Base-by-base conservation (phyloP, 169 alveolate genomes). In the Amoebophrya sp. region DNA sequence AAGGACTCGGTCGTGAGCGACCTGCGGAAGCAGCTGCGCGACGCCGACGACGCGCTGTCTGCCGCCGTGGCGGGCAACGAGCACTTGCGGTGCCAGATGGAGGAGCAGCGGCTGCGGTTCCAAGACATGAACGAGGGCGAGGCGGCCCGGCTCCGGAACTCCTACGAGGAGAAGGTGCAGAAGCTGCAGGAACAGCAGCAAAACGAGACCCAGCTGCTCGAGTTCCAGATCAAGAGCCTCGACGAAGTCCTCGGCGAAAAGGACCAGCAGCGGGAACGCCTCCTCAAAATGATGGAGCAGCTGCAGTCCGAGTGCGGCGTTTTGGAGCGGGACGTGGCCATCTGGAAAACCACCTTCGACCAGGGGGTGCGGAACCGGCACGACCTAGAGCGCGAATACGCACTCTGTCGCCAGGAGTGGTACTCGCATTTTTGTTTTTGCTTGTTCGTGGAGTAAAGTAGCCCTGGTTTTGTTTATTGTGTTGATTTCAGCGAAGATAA, bases 341-440 rank as follows among this genome's bases (percentile, higher is more conserved):
- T 47, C 18, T 12, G 7, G 66, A 47, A 47, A 47, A 18, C 66
- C 29, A 47, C 66, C 66, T 47, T 47, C 66, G 66, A 47, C 66
- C 66, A 47, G 18, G 66, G 18, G 7, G 66, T 47, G 66, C 66
- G 66, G 18, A 47, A 47, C 66, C 66, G 66, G 18, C 66, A 47
- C 66, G 66, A 47, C 66, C 66, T 47, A 47, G 66, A 47, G 66
- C 66, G 66, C 66, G 66, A 47, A 47, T 47, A 47, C 66, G 66
- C 66, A 47, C 66, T 12, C 29, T 47, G 66, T 18, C 7, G 66
- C 7, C 66, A 47, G 18, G 66, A 47, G 18, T 47, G 66, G 66
- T 47, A 47, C 7, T 12, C 66, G 66, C 7, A 47, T 18, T 12
- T 7, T 47, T 47, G 29, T 47, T 47, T n/a, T n/a, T n/a, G n/a